Conservation (phyloP, 352 stramenopile species). For the Blastocystis sp. region DNA sequence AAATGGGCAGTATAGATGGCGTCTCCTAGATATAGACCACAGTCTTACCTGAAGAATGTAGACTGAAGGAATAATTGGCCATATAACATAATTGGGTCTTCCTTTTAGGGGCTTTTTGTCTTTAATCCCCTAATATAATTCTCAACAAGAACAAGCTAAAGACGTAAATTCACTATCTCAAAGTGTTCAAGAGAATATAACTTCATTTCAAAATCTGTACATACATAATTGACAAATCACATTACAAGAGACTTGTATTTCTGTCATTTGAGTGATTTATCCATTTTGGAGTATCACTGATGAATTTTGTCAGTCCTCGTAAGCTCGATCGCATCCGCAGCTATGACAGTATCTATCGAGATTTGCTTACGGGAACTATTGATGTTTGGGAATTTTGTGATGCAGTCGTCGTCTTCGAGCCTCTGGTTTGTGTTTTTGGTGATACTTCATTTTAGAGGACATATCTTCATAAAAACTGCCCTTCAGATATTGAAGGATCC, state of each 20-base stretch:
- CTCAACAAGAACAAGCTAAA: too few species aligned
- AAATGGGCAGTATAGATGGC: constrained; percentile 14
- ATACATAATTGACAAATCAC: too few species aligned
- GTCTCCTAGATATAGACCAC: not conserved
- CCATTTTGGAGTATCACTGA: not conserved
- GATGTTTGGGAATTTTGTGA: constrained; percentile 26
- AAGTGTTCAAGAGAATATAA: too few species aligned
- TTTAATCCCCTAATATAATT: too few species aligned
- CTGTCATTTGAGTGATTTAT: too few species aligned
- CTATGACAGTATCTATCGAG: constrained; percentile 23
- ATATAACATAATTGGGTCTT: not conserved
- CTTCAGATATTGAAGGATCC: not conserved
- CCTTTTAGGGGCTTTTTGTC: not conserved
- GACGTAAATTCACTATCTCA: too few species aligned
- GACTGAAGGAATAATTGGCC: too few species aligned
- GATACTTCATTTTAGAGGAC: not conserved
- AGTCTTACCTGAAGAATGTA: not conserved
- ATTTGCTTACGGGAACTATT: not conserved
- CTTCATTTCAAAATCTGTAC: too few species aligned
- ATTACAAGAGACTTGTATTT: too few species aligned
- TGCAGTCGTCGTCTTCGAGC: not conserved
- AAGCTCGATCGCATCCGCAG: constrained; percentile 27
- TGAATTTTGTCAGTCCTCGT: constrained; percentile 61
- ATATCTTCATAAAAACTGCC: not conserved
- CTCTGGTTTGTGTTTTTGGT: not conserved